Evolutionary conservation across 345 rosid species (phyloP), one percentile per base, ranked within the genome.

Genomic region (Rubroshorea leprosula): DNA sequence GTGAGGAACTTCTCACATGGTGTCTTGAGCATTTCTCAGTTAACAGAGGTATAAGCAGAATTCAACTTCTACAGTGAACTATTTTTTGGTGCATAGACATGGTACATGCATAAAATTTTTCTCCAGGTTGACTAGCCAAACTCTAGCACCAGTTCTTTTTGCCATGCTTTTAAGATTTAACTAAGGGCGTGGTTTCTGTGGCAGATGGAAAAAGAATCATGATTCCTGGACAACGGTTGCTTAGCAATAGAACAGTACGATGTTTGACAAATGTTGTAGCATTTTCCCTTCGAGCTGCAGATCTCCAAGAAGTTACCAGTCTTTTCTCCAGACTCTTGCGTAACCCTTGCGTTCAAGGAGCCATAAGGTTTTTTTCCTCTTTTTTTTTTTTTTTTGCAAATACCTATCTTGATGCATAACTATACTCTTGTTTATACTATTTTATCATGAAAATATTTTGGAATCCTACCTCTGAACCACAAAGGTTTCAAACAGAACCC

Each of bases 1-100:
- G 96, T 10, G 98, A 91, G 71, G 98, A 91, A 68, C 98, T 91
- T 11, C 83, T 91, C 54, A 74, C 88, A 10, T 87, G 94, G 98
- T 83, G 87, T 68, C 91, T 87, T 17, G 98, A 85, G 70, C 84
- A 81, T 73, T 82, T 83, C 78, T 77, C 86, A 5, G 72, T 78
- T 16, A 67, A 64, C 71, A 78, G 66, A 51, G 96, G 96, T 85
- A 76, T 54, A 35, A 24, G 19, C 1, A 23, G 47, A 13, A 55
- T n/a, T 23, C 29, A 22, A 9, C 23, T 18, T 14, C 13, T 49
- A n/a, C n/a, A n/a, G n/a, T n/a, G n/a, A n/a, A n/a, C n/a, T 23
- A n/a, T 24, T 41, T 44, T 5, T 24, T 45, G 38, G 51, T 26
- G 41, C 38, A 35, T 24, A 39, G 10, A 20, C n/a, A n/a, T n/a